Percentiles rank a stretch among this genome's conserved stretches.
Evolutionary conservation across 768 basidiomycete genomes (phyloP).

Genomic region (Leucosporidium scottii): DNA sequence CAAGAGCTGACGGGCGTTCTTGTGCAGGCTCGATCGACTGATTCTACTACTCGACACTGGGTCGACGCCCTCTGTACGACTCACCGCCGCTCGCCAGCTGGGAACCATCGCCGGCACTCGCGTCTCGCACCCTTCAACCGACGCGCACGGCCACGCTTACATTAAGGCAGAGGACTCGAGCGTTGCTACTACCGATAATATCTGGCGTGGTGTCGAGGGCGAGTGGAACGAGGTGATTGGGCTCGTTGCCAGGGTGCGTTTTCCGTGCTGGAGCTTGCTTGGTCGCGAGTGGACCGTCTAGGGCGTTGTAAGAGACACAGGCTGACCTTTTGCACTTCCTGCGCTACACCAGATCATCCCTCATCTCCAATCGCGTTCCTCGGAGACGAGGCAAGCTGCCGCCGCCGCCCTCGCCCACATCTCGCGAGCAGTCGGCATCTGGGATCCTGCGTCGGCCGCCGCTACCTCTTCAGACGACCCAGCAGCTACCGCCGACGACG

Average conservation of each 20-base stretch:
- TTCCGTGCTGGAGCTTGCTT: no score
- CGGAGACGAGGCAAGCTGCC: slow-evolving; percentile 83
- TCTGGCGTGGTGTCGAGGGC: slow-evolving; percentile 38
- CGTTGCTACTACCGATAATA: neutral
- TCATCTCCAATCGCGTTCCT: slow-evolving; percentile 81
- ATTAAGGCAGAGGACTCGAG: slow-evolving; percentile 20
- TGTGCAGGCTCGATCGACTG: slow-evolving; percentile 73
- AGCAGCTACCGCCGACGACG: slow-evolving; percentile 34
- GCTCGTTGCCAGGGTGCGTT: slow-evolving; percentile 73
- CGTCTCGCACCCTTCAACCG: slow-evolving; percentile 49
- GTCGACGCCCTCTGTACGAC: slow-evolving; percentile 77
- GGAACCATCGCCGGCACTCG: slow-evolving; percentile 83
- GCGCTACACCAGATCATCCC: slow-evolving; percentile 63
- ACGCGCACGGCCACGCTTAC: slow-evolving; percentile 33
- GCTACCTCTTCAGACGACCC: slow-evolving; percentile 2
- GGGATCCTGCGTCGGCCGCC: slow-evolving; percentile 49
- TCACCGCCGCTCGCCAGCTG: slow-evolving; percentile 93
- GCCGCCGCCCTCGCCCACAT: slow-evolving; percentile 82
- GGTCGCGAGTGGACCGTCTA: no score
- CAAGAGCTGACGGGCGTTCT: neutral
- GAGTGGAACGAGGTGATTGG: slow-evolving; percentile 88
- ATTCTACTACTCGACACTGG: slow-evolving; percentile 92
- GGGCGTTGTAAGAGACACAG: no score
- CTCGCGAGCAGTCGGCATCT: slow-evolving; percentile 67
- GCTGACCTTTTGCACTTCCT: neutral